phyloP scores from a whole-genome alignment of 768 basidiomycete species.

The Boletus edulis region DNA sequence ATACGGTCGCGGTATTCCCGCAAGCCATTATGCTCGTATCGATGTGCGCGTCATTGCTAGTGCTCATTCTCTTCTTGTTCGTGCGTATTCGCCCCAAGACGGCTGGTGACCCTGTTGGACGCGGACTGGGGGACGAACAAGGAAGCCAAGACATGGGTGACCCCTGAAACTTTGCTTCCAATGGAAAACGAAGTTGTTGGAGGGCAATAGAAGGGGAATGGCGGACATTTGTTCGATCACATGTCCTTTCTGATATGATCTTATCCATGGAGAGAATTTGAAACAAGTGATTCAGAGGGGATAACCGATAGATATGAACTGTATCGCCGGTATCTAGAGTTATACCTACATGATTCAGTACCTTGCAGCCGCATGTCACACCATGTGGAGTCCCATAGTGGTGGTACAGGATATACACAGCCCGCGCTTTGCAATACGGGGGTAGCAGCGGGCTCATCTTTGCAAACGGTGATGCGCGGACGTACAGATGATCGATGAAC shows the following conservation, averaged over 20 bases:
- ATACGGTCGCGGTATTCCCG: slow-evolving; percentile 69
- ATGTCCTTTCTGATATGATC: too few relatives aligned
- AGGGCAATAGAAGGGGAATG: slow-evolving; percentile 1
- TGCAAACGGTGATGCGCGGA: background rate
- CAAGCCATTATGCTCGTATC: slow-evolving; percentile 67
- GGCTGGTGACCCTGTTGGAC: background rate
- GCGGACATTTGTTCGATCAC: background rate
- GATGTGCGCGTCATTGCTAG: slow-evolving; percentile 35
- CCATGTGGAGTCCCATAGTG: too few relatives aligned
- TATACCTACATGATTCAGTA: background rate
- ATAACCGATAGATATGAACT: background rate
- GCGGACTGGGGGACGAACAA: slow-evolving; percentile 3
- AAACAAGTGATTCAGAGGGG: background rate
- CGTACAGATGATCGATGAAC: background rate
- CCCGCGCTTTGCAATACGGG: background rate
- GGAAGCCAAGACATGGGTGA: background rate
- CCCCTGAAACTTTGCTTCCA: background rate
- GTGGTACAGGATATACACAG: background rate
- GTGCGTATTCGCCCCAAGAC: slow-evolving; percentile 39
- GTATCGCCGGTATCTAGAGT: background rate
- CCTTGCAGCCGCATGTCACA: background rate
- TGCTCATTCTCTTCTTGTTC: slow-evolving; percentile 45
- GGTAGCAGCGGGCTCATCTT: background rate
- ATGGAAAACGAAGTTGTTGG: slow-evolving; percentile 1
- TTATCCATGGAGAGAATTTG: too few relatives aligned